Percentiles rank a stretch among this genome's conserved stretches.
These are phyloP conservation scores for Xylariaceae sp. DNA, from an alignment of 2,329 filamentous ascomycete species.

Conservation along the genomic window DNA sequence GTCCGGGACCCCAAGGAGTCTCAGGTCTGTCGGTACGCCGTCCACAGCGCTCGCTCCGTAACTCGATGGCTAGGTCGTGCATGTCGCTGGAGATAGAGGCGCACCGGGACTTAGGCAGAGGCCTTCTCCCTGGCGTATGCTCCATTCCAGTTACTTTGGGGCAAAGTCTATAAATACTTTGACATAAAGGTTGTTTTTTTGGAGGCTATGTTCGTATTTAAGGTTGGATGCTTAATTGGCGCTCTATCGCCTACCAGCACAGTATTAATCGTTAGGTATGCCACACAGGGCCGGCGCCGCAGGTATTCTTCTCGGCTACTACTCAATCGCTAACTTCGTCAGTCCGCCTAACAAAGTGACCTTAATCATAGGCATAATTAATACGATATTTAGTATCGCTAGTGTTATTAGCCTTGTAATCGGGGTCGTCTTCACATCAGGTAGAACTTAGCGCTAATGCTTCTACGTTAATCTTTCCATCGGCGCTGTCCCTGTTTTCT, in stretches of 20 bases:
- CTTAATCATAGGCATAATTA: slow-evolving; percentile 39
- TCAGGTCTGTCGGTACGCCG: slow-evolving; percentile 17
- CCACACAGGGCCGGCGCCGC: slow-evolving; percentile 44
- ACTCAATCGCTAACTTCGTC: slow-evolving; percentile 37
- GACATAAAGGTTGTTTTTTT: slow-evolving; percentile 41
- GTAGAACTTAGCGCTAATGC: slow-evolving; percentile 42
- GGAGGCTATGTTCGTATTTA: slow-evolving; percentile 39
- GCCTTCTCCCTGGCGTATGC: slow-evolving; percentile 40
- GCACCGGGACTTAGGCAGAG: slow-evolving; percentile 9
- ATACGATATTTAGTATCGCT: slow-evolving; percentile 39
- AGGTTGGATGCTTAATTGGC: slow-evolving; percentile 45
- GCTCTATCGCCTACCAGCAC: slow-evolving; percentile 43
- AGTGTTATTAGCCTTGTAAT: slow-evolving; percentile 42
- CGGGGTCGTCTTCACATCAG: slow-evolving; percentile 42
- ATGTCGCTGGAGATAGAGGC: slow-evolving; percentile 16
- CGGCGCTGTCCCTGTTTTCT: slow-evolving; percentile 34
- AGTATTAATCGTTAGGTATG: slow-evolving; percentile 46
- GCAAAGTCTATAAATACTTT: slow-evolving; percentile 45
- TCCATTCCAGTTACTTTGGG: slow-evolving; percentile 44
- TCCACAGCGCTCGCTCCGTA: slow-evolving; percentile 24
- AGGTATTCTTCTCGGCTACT: slow-evolving; percentile 43
- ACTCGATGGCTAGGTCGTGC: slow-evolving; percentile 14
- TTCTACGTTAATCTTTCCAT: slow-evolving; percentile 46
- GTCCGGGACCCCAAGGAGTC: neutral
- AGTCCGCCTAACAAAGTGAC: slow-evolving; percentile 40